Conservation (phyloP, 2,329 filamentous ascomycete species). For the Fusarium miscanthi region DNA sequence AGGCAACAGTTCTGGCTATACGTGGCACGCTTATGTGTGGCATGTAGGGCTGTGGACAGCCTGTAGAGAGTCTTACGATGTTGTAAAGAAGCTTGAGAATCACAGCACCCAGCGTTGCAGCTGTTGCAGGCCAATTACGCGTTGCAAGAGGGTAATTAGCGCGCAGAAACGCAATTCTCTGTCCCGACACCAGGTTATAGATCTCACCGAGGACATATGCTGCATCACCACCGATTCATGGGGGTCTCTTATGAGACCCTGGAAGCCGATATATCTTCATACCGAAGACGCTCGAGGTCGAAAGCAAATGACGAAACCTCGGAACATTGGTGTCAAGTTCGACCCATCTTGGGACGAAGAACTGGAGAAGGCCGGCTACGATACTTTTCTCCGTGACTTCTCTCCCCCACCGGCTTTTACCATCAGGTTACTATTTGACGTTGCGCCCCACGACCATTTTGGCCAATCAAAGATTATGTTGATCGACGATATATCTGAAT, state of each 20-base stretch:
- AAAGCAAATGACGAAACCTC: neutral
- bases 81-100: rapidly evolving
- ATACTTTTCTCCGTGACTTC: neutral
- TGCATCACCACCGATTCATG: neutral
- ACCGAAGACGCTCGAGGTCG: neutral
- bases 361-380: neutral
- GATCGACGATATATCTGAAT: neutral
- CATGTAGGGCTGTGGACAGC: neutral
- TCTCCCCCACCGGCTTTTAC: neutral
- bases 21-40: neutral
- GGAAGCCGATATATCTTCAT: neutral
- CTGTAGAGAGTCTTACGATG: neutral
- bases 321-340: neutral
- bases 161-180: rapidly evolving
- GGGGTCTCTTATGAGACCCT: neutral
- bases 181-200: neutral
- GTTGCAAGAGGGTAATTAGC: neutral
- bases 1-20: neutral
- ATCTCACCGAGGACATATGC: neutral
- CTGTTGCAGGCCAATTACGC: too few relatives aligned
- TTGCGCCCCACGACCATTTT: rapidly evolving
- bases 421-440: neutral
- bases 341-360: neutral
- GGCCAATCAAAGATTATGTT: neutral
- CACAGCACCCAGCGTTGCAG: too few relatives aligned